Evolutionary conservation across 2,329 filamentous ascomycete genomes (phyloP).

Genomic region (Hortaea sp.): DNA sequence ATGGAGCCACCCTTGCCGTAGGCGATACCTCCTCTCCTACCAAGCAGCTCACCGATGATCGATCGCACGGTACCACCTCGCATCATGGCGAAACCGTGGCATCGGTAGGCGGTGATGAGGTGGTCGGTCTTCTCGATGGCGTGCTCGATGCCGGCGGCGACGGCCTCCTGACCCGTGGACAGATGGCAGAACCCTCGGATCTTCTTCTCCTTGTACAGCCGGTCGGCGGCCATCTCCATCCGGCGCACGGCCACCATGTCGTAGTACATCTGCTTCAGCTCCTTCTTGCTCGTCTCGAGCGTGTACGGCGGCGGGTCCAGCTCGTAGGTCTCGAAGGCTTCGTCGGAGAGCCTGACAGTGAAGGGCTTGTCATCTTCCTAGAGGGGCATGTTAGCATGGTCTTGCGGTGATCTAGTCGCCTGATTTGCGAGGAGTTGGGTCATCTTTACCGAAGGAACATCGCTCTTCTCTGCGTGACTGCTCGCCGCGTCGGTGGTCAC

Average conservation of each 20-base stretch:
- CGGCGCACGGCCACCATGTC: conserved; percentile 93
- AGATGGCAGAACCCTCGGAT: conserved; percentile 99
- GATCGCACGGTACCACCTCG: conserved; percentile 81
- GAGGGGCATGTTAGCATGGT: conserved; percentile 3
- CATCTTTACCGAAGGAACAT: conserved; percentile 51
- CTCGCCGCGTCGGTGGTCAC: conserved; percentile 95
- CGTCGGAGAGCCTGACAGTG: conserved; percentile 83
- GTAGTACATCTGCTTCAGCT: conserved; percentile 98
- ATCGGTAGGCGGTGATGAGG: conserved; percentile 95
- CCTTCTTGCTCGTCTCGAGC: conserved; percentile 87
- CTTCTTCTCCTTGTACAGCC: conserved; percentile 99
- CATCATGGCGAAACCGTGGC: conserved; percentile 97
- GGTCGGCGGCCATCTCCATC: conserved; percentile 99
- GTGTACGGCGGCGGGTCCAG: conserved; percentile 93
- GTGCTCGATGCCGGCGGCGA: conserved; percentile 93
- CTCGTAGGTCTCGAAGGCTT: conserved; percentile 99
- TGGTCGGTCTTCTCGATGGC: conserved; percentile 86
- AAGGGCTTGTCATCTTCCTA: conserved; percentile 93
- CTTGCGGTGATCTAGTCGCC: neutral
- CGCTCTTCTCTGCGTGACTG: conserved; percentile 72
- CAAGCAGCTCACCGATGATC: conserved; percentile 92
- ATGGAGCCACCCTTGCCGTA: conserved; percentile 99
- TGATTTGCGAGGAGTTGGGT: neutral
- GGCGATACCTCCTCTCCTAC: conserved; percentile 89
- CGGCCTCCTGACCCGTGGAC: conserved; percentile 94